Evolutionary conservation across 352 stramenopile genomes (phyloP), one percentile per base, ranked within the genome.

Genomic region (Phytophthora aleatoria): DNA sequence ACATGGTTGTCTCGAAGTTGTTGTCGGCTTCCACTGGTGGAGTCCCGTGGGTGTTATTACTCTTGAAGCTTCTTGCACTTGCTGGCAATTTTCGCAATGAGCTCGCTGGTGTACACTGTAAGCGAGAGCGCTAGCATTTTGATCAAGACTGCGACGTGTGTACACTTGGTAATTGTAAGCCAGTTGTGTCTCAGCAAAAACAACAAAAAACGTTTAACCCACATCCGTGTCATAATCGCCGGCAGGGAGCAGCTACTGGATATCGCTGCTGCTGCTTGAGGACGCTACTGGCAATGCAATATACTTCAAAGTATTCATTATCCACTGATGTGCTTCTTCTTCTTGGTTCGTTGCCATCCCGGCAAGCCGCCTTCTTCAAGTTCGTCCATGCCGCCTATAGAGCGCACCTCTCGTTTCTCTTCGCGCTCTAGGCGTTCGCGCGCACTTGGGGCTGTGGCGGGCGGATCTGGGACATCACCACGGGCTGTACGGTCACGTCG

Each of bases 391-490:
- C 54, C 30, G 28, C 13, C 16, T 20, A n/a, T 31, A 16, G 3
- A 31, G n/a, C 13, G 44, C 5, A 31, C 9, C 50, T 47, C 4
- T 53, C 28, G 24, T 50, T 56, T 36, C 16, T 47, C 48, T 51
- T 45, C 31, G 11, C 13, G 5, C 12, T 42, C 43, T 55, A 65
- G 11, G 16, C 41, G 10, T 56, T 42, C n/a, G 20, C 3, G 33
- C 52, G 50, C 16, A 58, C 52, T 59, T 73, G 60, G 5, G 60
- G 52, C 53, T 69, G 65, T 36, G 65, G 54, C 26, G 65, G 45
- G 12, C 65, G 60, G 53, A 73, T 69, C 27, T 50, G 56, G 12
- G 56, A 67, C 67, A 74, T 71, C 57, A 71, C 43, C 39, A 74
- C 61, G 41, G 61, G 67, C 36, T 74, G 67, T 16, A 74, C 61